These are phyloP conservation scores for Nakaseomyces delphensis DNA, from an alignment of 1,139 yeast genomes.

Conservation along the genomic window DNA sequence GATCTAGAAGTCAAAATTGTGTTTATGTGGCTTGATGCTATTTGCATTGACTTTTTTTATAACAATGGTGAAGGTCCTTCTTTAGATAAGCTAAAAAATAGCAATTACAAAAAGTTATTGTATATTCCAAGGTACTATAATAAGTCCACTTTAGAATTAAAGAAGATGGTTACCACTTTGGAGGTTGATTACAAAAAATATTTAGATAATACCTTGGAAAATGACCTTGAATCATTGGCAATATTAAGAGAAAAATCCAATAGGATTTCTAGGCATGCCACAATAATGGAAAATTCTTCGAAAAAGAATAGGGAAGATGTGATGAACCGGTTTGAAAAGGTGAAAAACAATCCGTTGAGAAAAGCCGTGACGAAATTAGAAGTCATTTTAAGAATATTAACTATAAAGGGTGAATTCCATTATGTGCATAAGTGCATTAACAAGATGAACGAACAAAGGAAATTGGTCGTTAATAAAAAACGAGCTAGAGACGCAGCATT, in stretches of 20 bases:
- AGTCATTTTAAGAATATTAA: constrained; percentile 52
- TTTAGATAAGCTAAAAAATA: constrained; percentile 52
- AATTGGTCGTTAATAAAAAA: constrained; percentile 56
- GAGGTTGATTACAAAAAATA: constrained; percentile 22
- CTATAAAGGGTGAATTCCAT: constrained; percentile 37
- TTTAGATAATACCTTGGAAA: constrained; percentile 4
- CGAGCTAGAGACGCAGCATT: constrained; percentile 11
- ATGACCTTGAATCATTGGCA: background rate
- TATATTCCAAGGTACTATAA: constrained; percentile 64
- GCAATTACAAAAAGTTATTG: constrained; percentile 54
- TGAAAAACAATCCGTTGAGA: constrained; percentile 47
- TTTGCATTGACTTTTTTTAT: constrained; percentile 66
- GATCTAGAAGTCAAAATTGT: constrained; percentile 59
- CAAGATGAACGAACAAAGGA: constrained; percentile 55
- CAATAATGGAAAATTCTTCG: constrained; percentile 69
- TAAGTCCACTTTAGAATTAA: constrained; percentile 41
- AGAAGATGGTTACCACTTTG: constrained; percentile 51
- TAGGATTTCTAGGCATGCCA: constrained; percentile 48
- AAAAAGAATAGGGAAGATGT: constrained; percentile 50
- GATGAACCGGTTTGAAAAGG: constrained; percentile 42
- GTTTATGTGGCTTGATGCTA: constrained; percentile 60
- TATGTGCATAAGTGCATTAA: constrained; percentile 49
- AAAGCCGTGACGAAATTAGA: constrained; percentile 57
- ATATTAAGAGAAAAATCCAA: background rate
- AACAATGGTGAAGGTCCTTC: constrained; percentile 81